phyloP scores from a whole-genome alignment of 495 filamentous ascomycete species.

The Amniculicola lignicola region DNA sequence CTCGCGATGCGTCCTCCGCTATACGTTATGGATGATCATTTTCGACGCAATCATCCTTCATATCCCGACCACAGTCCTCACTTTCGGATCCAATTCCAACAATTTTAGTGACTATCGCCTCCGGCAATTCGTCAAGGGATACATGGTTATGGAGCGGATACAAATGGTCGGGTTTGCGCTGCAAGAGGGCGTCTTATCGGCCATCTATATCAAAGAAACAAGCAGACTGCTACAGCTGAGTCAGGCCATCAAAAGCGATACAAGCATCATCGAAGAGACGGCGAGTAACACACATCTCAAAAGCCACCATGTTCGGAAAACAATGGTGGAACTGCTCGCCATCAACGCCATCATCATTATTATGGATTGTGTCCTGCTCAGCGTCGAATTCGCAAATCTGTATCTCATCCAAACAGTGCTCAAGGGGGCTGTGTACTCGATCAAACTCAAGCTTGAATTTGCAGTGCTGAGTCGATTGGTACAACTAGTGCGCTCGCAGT shows the following conservation, averaged over 20 bases:
- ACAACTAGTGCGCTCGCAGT: slow-evolving; percentile 27
- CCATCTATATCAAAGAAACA: slow-evolving; percentile 58
- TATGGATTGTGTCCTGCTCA: slow-evolving; percentile 56
- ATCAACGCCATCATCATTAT: slow-evolving; percentile 59
- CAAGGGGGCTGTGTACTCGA: slow-evolving; percentile 60
- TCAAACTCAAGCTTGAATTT: slow-evolving; percentile 67
- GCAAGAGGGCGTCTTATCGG: slow-evolving; percentile 61
- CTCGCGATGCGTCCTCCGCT: slow-evolving; percentile 49
- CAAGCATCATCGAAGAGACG: slow-evolving; percentile 26
- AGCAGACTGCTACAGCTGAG: slow-evolving; percentile 46
- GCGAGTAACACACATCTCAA: neutral
- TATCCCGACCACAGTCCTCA: slow-evolving; percentile 55
- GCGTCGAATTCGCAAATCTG: slow-evolving; percentile 54
- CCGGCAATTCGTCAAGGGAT: slow-evolving; percentile 42
- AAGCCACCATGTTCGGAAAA: slow-evolving; percentile 40
- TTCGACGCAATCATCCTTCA: slow-evolving; percentile 55
- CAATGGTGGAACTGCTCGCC: slow-evolving; percentile 56
- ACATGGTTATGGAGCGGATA: slow-evolving; percentile 61
- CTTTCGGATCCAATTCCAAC: slow-evolving; percentile 54
- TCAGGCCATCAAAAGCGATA: slow-evolving; percentile 47
- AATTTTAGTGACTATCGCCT: slow-evolving; percentile 15
- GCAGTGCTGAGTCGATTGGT: slow-evolving; percentile 53
- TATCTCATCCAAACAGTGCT: slow-evolving; percentile 60
- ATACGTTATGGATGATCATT: slow-evolving; percentile 58
- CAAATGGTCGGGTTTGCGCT: slow-evolving; percentile 62